Base-by-base conservation (phyloP, 2,329 filamentous ascomycete species). In the Ophiobolus disseminans region DNA sequence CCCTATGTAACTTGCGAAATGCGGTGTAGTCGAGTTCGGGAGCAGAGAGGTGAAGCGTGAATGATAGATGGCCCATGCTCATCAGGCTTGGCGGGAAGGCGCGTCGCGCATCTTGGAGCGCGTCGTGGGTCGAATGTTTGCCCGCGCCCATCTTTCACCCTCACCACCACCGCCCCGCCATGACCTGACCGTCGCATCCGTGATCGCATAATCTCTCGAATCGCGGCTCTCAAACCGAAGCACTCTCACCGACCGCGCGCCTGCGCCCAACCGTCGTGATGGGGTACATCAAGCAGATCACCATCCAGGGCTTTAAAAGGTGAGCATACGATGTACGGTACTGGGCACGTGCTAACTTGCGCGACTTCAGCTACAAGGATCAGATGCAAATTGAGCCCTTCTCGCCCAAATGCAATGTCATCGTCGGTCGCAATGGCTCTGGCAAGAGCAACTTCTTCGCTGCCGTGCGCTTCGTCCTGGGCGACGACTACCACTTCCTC, bases 391-490 rank as follows among this genome's bases (percentile, higher is more conserved):
- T 97, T 73, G 94, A 99, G 73, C 93, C 93, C 53, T 99, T 99
- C 76, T 97, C 93, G 35, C 88, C 93, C 43, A 95, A 95, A 68
- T 94, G 93, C 68, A 99, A 99, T 79, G 92, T 99, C 62, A 96
- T 99, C 66, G 94, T 99, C 68, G 94, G 94, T 62, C 93, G 94
- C 79, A 99, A 99, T 86, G 94, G 94, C 60, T 97, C 94, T 2
- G 94, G 94, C 69, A 99, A 99, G 82, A 97, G 91, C 75, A 99
- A 99, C 78, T 99, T 99, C 84, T 99, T 99, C 76, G 93, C 94
- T 41, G 94, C 94, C 35, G 97, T 99, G 75, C 91, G 94, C 49
- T 99, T 99, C 77, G 95, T 97, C 36, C 87, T 99, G 55, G 94
- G 92, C 76, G 94, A 99, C 85, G 91, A 91, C 58, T 99, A 99